Evolutionary conservation across 2,329 filamentous ascomycete species (phyloP).

Genomic region (Rhynchosporium secalis): DNA sequence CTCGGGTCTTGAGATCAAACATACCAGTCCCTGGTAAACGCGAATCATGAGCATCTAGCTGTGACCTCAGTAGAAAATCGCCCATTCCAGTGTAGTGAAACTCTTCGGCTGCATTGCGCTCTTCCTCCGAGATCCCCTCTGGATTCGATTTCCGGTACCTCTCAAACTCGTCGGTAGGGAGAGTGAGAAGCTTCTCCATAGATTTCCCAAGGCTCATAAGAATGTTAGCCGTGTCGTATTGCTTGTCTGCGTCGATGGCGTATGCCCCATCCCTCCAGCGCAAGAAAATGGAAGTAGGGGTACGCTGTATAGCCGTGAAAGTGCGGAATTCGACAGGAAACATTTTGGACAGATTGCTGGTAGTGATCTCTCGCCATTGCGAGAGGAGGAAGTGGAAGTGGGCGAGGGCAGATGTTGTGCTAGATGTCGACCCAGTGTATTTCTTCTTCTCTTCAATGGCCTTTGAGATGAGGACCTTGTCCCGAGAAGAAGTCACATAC

Average conservation of each 20-base stretch:
- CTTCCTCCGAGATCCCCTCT: slow-evolving; percentile 68
- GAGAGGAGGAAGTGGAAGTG: slow-evolving; percentile 95
- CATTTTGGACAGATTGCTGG: slow-evolving; percentile 62
- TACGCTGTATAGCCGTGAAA: slow-evolving; percentile 72
- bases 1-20: slow-evolving; percentile 95
- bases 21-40: slow-evolving; percentile 87
- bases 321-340: slow-evolving; percentile 62
- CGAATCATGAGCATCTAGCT: slow-evolving; percentile 86
- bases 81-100: slow-evolving; percentile 87
- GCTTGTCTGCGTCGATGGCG: slow-evolving; percentile 93
- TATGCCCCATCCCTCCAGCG: slow-evolving; percentile 82
- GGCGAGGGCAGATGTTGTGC: slow-evolving; percentile 83
- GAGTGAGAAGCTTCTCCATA: slow-evolving; percentile 91
- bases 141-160: slow-evolving; percentile 72
- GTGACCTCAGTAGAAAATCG: slow-evolving; percentile 91
- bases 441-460: slow-evolving; percentile 68
- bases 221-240: slow-evolving; percentile 81
- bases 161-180: slow-evolving; percentile 81
- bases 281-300: slow-evolving; percentile 79
- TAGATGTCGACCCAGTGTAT: slow-evolving; percentile 94
- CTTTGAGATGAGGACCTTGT: slow-evolving; percentile 67
- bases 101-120: slow-evolving; percentile 70
- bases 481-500: slow-evolving; percentile 91
- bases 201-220: slow-evolving; percentile 92
- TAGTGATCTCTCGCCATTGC: slow-evolving; percentile 72